Percentiles rank a stretch among this genome's conserved stretches.
Conservation (phyloP, 2,329 filamentous ascomycete genomes). For the Zymoseptoria ardabiliae region DNA sequence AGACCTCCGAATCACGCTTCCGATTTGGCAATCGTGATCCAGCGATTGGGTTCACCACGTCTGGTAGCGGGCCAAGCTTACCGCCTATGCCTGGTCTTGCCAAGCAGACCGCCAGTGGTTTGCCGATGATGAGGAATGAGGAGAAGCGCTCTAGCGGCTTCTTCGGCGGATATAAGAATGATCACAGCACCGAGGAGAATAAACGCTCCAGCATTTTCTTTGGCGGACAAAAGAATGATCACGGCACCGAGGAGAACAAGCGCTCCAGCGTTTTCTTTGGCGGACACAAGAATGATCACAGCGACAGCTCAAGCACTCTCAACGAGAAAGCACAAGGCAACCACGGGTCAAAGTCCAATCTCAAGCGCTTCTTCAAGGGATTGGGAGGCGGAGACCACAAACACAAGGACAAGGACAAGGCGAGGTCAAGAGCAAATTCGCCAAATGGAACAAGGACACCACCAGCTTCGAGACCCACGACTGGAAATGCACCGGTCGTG, state of each 20-base stretch:
- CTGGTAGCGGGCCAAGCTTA: conserved; percentile 35
- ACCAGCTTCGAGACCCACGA: conserved; percentile 11
- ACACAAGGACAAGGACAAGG: conserved; percentile 54
- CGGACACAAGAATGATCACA: conserved; percentile 46
- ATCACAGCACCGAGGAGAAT: conserved; percentile 34
- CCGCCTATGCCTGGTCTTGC: neutral
- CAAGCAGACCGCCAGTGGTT: neutral
- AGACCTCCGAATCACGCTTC: conserved; percentile 57
- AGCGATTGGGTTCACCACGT: conserved; percentile 41
- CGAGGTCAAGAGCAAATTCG: conserved; percentile 14
- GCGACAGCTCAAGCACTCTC: conserved; percentile 33
- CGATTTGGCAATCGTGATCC: conserved; percentile 74
- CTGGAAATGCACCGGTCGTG: conserved; percentile 43
- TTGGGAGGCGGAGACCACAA: conserved; percentile 51
- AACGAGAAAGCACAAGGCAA: conserved; percentile 33
- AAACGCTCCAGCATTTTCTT: conserved; percentile 9
- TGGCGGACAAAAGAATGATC: conserved; percentile 7
- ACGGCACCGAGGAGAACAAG: conserved; percentile 35
- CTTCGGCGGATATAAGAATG: conserved; percentile 38
- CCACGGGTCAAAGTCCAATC: conserved; percentile 75
- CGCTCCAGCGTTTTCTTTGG: conserved; percentile 47
- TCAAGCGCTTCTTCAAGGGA: conserved; percentile 88
- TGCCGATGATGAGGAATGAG: neutral
- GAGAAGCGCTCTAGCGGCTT: neutral
- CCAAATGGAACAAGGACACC: conserved; percentile 23